A percentile compares a stretch with the other conserved stretches of the same genome.
Conservation (phyloP, 208 protist species). For the Novymonas esmeraldas region DNA sequence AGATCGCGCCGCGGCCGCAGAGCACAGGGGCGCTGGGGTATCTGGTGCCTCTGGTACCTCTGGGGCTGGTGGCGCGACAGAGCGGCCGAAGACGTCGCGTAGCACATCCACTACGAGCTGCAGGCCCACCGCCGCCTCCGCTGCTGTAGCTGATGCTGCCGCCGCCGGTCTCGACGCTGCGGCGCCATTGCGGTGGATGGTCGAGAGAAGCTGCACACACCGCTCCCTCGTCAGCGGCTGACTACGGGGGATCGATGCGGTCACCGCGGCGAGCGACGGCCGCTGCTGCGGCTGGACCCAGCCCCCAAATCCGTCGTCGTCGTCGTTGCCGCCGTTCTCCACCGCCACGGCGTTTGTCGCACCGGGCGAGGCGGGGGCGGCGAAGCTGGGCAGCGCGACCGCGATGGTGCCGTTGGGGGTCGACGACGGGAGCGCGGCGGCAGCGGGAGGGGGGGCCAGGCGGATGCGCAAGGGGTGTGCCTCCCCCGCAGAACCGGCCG, state of each 20-base stretch:
- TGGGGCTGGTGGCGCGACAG: not conserved
- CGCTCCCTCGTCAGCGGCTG: conserved; percentile 15
- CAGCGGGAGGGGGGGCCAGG: not conserved
- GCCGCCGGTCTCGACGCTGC: not conserved
- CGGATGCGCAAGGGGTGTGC: not conserved
- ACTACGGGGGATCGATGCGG: not conserved
- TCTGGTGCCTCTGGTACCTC: not conserved
- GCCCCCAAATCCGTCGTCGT: conserved; percentile 23
- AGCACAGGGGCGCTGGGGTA: not conserved
- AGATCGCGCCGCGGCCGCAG: not conserved
- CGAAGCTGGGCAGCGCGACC: conserved; percentile 12
- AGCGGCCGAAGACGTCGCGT: conserved; percentile 17
- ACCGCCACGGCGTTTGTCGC: not conserved
- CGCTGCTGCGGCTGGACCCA: conserved; percentile 12
- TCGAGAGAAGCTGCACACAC: conserved; percentile 9
- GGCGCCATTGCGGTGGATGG: not conserved
- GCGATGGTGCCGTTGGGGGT: conserved; percentile 1
- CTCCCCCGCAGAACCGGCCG: not conserved
- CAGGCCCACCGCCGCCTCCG: not conserved
- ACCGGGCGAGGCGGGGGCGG: conserved; percentile 1
- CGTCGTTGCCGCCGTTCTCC: not conserved
- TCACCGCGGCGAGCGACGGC: not conserved
- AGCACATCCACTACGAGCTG: conserved; percentile 9
- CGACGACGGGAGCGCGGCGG: not conserved
- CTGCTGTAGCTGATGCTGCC: not conserved